These are phyloP conservation scores for Oligophagozyma castellii DNA, from an alignment of 1,139 yeast genomes.

Conservation along the genomic window DNA sequence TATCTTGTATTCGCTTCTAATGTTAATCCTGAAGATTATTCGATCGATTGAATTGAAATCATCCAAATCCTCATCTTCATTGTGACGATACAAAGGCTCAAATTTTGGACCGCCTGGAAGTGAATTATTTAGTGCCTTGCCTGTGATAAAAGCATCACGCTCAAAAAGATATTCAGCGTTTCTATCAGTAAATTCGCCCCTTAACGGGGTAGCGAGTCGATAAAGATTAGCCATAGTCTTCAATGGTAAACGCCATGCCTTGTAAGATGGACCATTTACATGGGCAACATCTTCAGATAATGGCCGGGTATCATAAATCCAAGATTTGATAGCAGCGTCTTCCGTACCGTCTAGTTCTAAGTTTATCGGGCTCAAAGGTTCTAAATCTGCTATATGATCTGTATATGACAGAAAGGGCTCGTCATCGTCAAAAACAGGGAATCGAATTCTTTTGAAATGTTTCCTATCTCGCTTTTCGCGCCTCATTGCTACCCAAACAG, in stretches of 20 bases:
- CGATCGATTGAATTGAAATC: constrained; percentile 86
- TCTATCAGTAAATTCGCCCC: constrained; percentile 37
- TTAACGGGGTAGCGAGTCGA: constrained; percentile 56
- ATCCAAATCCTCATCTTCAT: constrained; percentile 66
- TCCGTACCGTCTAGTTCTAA: constrained; percentile 49
- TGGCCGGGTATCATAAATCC: constrained; percentile 77
- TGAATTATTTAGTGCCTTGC: constrained; percentile 76
- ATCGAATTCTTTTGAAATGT: constrained; percentile 80
- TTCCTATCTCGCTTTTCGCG: constrained; percentile 82
- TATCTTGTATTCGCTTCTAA: constrained; percentile 71
- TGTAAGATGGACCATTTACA: constrained; percentile 63
- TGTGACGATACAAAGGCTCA: constrained; percentile 70
- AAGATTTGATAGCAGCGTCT: constrained; percentile 46
- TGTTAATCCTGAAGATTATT: constrained; percentile 62
- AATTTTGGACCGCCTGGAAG: constrained; percentile 95
- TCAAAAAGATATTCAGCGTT: constrained; percentile 62
- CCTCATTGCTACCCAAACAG: constrained; percentile 87
- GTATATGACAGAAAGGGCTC: constrained; percentile 83
- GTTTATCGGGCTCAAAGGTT: constrained; percentile 56
- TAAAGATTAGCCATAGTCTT: constrained; percentile 54
- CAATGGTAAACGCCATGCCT: constrained; percentile 52
- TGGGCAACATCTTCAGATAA: constrained; percentile 39
- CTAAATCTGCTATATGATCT: constrained; percentile 62
- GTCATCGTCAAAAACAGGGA: constrained; percentile 96
- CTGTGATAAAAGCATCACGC: constrained; percentile 66